Percentiles rank a stretch among this genome's conserved stretches.
Evolutionary conservation across 768 basidiomycete genomes (phyloP).

Genomic region (Suillus subalutaceus): DNA sequence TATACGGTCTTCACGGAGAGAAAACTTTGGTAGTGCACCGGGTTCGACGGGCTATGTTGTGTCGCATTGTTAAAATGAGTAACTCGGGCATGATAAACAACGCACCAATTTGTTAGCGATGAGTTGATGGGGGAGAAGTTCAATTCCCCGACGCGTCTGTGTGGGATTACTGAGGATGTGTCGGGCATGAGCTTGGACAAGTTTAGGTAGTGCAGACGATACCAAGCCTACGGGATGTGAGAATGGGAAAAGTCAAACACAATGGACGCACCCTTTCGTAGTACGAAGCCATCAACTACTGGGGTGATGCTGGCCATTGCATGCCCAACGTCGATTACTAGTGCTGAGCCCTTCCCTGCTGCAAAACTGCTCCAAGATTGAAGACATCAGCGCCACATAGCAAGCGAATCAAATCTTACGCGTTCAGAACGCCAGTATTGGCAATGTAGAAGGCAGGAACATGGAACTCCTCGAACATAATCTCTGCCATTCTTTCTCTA

Average conservation of each 20-base stretch:
- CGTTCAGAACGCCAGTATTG: slow-evolving; percentile 90
- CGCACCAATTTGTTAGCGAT: slow-evolving; percentile 78
- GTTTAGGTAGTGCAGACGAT: slow-evolving; percentile 73
- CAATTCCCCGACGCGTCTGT: slow-evolving; percentile 56
- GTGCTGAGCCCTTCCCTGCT: slow-evolving; percentile 94
- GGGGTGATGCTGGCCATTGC: slow-evolving; percentile 90
- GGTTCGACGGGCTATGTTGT: slow-evolving; percentile 71
- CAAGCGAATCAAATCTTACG: slow-evolving; percentile 49
- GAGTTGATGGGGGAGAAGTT: slow-evolving; percentile 84
- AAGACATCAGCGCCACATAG: slow-evolving; percentile 15
- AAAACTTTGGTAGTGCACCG: slow-evolving; percentile 62
- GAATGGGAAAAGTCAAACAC: neutral
- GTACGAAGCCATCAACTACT: slow-evolving; percentile 96
- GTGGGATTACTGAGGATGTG: slow-evolving; percentile 60
- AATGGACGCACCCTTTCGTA: slow-evolving; percentile 75
- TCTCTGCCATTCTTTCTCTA: slow-evolving; percentile 92
- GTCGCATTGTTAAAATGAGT: slow-evolving; percentile 11
- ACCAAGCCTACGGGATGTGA: slow-evolving; percentile 60
- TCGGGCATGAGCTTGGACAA: slow-evolving; percentile 80
- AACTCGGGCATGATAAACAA: slow-evolving; percentile 3
- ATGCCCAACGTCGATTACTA: slow-evolving; percentile 94
- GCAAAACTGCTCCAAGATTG: slow-evolving; percentile 67
- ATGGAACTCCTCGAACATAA: slow-evolving; percentile 96
- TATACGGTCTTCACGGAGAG: slow-evolving; percentile 75
- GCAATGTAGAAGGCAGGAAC: slow-evolving; percentile 97